Evolutionary conservation across 2,329 filamentous ascomycete species (phyloP).

Genomic region (Curvularia eragrostidis): DNA sequence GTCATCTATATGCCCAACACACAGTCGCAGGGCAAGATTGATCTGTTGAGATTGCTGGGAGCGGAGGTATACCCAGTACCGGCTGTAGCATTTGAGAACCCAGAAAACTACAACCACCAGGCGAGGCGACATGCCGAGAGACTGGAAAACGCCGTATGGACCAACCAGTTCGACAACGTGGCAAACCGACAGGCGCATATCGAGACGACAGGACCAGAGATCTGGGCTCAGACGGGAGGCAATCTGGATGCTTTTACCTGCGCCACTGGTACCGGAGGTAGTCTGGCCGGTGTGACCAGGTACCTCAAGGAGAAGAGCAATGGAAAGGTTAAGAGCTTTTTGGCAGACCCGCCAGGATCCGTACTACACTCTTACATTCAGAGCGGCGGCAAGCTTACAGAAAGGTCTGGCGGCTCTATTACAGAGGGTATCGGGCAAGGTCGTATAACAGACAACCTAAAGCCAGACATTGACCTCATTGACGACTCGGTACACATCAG

Average conservation of each 20-base stretch:
- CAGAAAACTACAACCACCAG: conserved; percentile 97
- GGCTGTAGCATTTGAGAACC: conserved; percentile 93
- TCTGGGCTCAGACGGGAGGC: conserved; percentile 90
- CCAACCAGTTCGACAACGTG: conserved; percentile 97
- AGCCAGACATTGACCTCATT: conserved; percentile 80
- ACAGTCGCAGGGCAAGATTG: conserved; percentile 97
- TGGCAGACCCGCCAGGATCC: conserved; percentile 92
- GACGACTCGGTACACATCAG: conserved; percentile 85
- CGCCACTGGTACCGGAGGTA: conserved; percentile 90
- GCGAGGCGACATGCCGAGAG: conserved; percentile 86
- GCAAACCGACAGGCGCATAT: conserved; percentile 94
- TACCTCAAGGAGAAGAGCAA: conserved; percentile 84
- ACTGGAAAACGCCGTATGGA: conserved; percentile 92
- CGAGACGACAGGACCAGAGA: conserved; percentile 96
- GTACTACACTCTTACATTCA: conserved; percentile 92
- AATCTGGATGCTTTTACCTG: conserved; percentile 94
- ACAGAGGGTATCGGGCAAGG: conserved; percentile 98
- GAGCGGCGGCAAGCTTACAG: conserved; percentile 81
- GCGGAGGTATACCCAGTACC: conserved; percentile 96
- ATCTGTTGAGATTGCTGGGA: conserved; percentile 85
- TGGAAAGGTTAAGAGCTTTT: conserved; percentile 81
- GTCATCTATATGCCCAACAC: conserved; percentile 99
- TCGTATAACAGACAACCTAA: conserved; percentile 91
- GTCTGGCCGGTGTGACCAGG: conserved; percentile 84
- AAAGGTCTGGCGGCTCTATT: conserved; percentile 84